A percentile compares a stretch with the other conserved stretches of the same genome.
Evolutionary conservation across 805 yeast genomes (phyloP).

Genomic region (Wickerhamiella slavikovae): DNA sequence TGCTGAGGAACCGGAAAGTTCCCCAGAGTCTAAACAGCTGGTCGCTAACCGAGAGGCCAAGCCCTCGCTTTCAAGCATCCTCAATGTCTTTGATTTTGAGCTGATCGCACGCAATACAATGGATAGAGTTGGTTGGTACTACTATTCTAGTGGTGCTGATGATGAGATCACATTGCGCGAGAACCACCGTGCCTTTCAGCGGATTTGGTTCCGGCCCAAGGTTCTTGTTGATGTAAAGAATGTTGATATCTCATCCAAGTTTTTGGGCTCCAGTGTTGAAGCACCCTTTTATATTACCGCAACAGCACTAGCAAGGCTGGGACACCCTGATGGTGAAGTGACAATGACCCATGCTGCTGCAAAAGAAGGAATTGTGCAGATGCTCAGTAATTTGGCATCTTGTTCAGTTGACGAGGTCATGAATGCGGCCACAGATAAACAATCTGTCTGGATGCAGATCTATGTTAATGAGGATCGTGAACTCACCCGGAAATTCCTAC

Average conservation of each 20-base stretch:
- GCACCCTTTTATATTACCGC: constrained; percentile 84
- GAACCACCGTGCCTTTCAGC: constrained; percentile 74
- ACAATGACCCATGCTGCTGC: constrained; percentile 73
- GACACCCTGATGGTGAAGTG: constrained; percentile 84
- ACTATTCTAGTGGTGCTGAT: constrained; percentile 79
- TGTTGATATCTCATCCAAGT: constrained; percentile 46
- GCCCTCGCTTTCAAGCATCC: constrained; percentile 52
- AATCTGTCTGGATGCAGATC: constrained; percentile 75
- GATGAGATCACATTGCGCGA: constrained; percentile 83
- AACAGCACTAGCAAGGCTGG: constrained; percentile 79
- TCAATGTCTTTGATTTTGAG: constrained; percentile 74
- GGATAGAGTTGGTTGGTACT: constrained; percentile 74
- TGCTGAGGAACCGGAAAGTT: constrained; percentile 15
- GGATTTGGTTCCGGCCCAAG: constrained; percentile 72
- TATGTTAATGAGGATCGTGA: constrained; percentile 63
- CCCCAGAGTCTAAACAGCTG: constrained; percentile 24
- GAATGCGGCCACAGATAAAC: constrained; percentile 42
- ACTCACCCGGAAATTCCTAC: constrained; percentile 39
- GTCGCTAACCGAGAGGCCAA: constrained; percentile 23
- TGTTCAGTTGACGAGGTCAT: constrained; percentile 74
- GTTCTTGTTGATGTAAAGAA: constrained; percentile 62
- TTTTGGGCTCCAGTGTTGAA: constrained; percentile 48
- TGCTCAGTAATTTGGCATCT: constrained; percentile 85
- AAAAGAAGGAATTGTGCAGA: constrained; percentile 50
- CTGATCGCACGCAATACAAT: constrained; percentile 61